Conservation (phyloP, 768 basidiomycete species). For the Psilocybe cyanescens region DNA sequence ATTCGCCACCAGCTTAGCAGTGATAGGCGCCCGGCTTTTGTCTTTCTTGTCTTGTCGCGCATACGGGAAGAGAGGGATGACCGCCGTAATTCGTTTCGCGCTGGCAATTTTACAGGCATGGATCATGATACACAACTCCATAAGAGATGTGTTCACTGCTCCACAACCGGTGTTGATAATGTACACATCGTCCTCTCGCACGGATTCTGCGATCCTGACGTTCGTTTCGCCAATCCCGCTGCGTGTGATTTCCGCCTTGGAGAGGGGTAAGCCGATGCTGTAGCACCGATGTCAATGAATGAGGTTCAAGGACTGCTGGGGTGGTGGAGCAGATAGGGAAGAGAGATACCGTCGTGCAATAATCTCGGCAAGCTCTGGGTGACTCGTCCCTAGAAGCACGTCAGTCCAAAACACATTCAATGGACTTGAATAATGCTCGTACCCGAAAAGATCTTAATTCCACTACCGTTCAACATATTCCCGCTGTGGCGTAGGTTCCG, state of each 20-base stretch:
- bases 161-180: constrained; percentile 94
- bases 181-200: constrained; percentile 98
- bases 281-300: constrained; percentile 25
- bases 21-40: constrained; percentile 97
- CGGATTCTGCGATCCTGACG: constrained; percentile 92
- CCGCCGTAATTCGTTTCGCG: constrained; percentile 97
- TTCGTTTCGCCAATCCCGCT: constrained; percentile 92
- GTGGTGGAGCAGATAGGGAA: constrained; percentile 20
- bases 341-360: constrained; percentile 83
- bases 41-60: constrained; percentile 99
- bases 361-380: constrained; percentile 93
- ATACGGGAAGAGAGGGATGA: constrained; percentile 96
- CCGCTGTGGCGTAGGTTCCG: constrained; percentile 15
- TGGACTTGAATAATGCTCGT: constrained; percentile 18
- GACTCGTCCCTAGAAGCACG: constrained; percentile 75
- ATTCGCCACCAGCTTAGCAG: constrained; percentile 97
- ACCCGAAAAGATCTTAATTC: constrained; percentile 64
- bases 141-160: constrained; percentile 89
- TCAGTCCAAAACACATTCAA: constrained; percentile 12
- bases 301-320: constrained; percentile 19
- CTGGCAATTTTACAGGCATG: constrained; percentile 99
- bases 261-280: constrained; percentile 89
- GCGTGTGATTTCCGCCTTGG: constrained; percentile 84
- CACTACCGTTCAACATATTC: constrained; percentile 56
- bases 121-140: constrained; percentile 99